phyloP scores from a whole-genome alignment of 73 alveolate species.

The Tetrahymena malaccensis region DNA sequence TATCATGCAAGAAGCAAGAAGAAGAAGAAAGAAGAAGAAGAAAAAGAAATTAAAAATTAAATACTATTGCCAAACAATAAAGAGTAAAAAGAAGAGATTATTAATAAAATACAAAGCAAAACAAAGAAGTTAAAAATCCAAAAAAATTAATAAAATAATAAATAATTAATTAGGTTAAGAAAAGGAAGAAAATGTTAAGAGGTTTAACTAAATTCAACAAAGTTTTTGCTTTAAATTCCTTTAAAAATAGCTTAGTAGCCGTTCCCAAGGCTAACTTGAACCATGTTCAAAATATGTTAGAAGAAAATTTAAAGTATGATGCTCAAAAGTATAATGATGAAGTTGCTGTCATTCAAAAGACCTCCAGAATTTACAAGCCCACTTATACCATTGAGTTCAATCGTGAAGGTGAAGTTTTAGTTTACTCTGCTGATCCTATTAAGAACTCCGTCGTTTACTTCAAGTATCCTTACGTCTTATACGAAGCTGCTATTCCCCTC shows the following conservation, averaged over 20 bases:
- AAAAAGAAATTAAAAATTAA: neutral
- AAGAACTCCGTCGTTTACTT: constrained; percentile 55
- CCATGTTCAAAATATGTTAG: constrained; percentile 20
- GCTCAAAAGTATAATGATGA: constrained; percentile 27
- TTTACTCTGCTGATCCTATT: constrained; percentile 71
- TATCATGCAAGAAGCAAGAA: neutral
- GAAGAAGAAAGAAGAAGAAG: neutral
- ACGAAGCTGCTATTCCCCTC: constrained; percentile 63
- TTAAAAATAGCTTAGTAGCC: neutral
- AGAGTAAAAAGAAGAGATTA: neutral
- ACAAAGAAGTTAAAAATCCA: neutral
- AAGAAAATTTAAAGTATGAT: constrained; percentile 12
- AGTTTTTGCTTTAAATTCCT: neutral
- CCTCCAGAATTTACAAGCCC: constrained; percentile 77
- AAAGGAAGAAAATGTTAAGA: neutral
- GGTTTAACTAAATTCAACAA: neutral
- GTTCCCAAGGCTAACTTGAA: constrained; percentile 2
- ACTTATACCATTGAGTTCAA: constrained; percentile 76
- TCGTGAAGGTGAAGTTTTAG: constrained; percentile 81
- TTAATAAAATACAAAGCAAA: neutral
- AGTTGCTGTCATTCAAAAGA: constrained; percentile 35
- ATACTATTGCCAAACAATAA: neutral
- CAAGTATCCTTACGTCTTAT: constrained; percentile 73
- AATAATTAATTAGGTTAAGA: neutral
- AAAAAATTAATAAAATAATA: neutral